Evolutionary conservation across 495 filamentous ascomycete genomes (phyloP), one percentile per base, ranked within the genome.

Genomic region (Thermochaetoides thermophila): DNA sequence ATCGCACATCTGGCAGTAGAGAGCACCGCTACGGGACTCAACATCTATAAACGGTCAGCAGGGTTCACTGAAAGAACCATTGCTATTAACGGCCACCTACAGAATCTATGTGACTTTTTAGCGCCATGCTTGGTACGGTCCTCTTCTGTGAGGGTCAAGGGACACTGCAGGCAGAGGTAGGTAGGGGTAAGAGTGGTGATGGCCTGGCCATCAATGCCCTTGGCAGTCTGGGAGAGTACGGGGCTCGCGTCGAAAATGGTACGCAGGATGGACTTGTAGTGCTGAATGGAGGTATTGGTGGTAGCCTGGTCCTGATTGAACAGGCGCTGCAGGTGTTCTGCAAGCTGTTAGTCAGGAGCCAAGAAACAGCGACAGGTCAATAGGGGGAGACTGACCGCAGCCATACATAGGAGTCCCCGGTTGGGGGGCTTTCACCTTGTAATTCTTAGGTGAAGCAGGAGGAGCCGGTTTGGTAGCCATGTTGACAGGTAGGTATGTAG

Each of bases 1-100:
- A 24, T 71, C 66, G 45, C 85, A 94, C 38, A 73, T 64, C 44
- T 87, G 80, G 57, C 85, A 94, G 48, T 76, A 92, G 3, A 94
- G 47, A 29, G 70, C 66, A 5, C 81, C 83, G 40, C 62, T 74
- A 35, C 77, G 64, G 3, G 84, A 87, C 43, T 94, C 85, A 38
- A 91, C 77, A 48, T 84, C 84, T 91, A 17, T n/a, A n/a, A n/a
- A n/a, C n/a, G n/a, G n/a, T n/a, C n/a, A n/a, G n/a, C n/a, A n/a
- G n/a, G n/a, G n/a, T n/a, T n/a, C n/a, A n/a, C n/a, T n/a, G n/a
- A n/a, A n/a, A n/a, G n/a, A 20, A 16, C 9, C 23, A 14, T 22
- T 32, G 10, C 13, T 16, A 7, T 13, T 18, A 17, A 5, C 11
- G 24, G 33, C 33, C 29, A 59, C 68, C 16, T 63, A 83, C 78